A percentile compares a stretch with the other conserved stretches of the same genome.
These are phyloP conservation scores for Penicillium maclennaniae DNA, from an alignment of 495 filamentous ascomycete genomes.

Conservation along the genomic window DNA sequence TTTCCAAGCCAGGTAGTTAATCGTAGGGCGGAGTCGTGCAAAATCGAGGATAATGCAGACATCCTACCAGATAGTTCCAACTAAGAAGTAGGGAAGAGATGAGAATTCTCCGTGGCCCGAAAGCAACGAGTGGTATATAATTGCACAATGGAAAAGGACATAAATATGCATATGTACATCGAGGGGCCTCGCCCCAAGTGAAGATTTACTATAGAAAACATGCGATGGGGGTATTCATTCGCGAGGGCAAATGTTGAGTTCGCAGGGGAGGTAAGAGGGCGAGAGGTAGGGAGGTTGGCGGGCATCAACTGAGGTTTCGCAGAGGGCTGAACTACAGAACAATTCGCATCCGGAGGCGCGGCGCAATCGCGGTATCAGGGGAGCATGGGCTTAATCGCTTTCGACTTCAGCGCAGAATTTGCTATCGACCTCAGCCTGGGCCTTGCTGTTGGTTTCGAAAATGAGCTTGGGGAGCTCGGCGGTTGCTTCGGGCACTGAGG, in stretches of 20 bases:
- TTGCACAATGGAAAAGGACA: background rate
- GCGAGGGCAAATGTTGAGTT: background rate
- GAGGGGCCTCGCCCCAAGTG: background rate
- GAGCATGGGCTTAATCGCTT: background rate
- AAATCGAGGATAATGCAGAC: background rate
- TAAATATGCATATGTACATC: conserved; percentile 15
- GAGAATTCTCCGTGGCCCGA: background rate
- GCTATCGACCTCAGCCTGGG: background rate
- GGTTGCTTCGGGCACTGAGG: conserved; percentile 12
- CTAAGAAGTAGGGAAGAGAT: background rate
- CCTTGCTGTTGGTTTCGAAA: background rate
- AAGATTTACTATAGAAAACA: background rate
- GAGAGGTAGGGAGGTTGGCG: background rate
- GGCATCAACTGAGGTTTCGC: background rate
- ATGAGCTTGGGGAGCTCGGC: conserved; percentile 12
- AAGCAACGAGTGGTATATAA: conserved; percentile 1
- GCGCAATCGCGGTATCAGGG: background rate
- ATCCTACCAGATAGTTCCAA: conserved; percentile 2
- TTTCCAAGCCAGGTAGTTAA: no score
- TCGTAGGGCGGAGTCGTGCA: background rate
- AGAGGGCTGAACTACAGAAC: background rate
- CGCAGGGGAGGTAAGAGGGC: background rate
- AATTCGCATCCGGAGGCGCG: background rate
- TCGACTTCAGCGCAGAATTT: background rate
- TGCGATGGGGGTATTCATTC: background rate